Percentiles rank a stretch among this genome's conserved stretches.
These are phyloP conservation scores for Arabidopsis hybrid DNA, from an alignment of 441 rosid genomes.

Conservation along the genomic window DNA sequence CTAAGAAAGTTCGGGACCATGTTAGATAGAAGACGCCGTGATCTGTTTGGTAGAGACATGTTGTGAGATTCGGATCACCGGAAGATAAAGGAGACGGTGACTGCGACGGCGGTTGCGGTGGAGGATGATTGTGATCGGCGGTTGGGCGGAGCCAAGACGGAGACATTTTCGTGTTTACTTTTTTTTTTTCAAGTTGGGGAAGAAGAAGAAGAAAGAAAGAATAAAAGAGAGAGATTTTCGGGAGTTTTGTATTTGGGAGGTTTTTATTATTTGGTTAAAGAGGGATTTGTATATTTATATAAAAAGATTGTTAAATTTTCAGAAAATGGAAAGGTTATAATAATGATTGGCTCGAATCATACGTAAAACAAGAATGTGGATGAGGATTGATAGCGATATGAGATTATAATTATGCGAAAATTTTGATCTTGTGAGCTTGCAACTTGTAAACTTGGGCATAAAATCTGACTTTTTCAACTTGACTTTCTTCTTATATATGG, in stretches of 20 bases:
- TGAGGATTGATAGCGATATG: conserved; percentile 14
- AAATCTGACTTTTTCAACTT: conserved; percentile 43
- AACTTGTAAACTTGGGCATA: conserved; percentile 35
- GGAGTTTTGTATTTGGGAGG: conserved; percentile 32
- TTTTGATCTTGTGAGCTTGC: conserved; percentile 8
- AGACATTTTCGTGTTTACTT: conserved; percentile 31
- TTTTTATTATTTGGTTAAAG: neutral
- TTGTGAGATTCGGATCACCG: conserved; percentile 71
- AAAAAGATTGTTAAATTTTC: neutral
- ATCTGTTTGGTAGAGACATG: conserved; percentile 75
- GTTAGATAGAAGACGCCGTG: conserved; percentile 85
- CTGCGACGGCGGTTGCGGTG: conserved; percentile 40
- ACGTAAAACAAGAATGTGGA: conserved; percentile 25
- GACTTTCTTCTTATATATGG: conserved; percentile 15
- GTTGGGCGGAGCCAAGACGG: conserved; percentile 67
- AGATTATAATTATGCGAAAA: neutral
- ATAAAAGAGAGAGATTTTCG: neutral
- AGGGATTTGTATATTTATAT: conserved; percentile 4
- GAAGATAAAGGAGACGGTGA: conserved; percentile 50
- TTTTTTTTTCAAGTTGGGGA: neutral
- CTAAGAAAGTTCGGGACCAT: conserved; percentile 76
- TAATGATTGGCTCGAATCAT: conserved; percentile 41
- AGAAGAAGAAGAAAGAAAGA: neutral
- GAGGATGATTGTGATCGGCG: conserved; percentile 36
- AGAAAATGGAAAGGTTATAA: conserved; percentile 17